These are phyloP conservation scores for Thecaphora thlaspeos DNA, from an alignment of 1,284 basidiomycete genomes.

Conservation along the genomic window DNA sequence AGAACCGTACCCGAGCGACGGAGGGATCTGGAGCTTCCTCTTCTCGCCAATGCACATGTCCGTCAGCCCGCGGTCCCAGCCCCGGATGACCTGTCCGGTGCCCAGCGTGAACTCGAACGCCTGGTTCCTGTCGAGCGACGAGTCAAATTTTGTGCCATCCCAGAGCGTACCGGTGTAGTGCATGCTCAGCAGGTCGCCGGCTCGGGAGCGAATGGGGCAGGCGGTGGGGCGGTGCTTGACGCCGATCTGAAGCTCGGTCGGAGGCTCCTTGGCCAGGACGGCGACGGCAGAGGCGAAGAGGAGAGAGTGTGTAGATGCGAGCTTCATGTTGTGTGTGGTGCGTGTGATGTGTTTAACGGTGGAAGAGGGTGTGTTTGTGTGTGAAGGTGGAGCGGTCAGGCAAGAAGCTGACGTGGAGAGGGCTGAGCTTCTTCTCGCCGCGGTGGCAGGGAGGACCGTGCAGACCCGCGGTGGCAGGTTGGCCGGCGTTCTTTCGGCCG, in stretches of 20 bases:
- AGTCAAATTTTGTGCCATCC: constrained; percentile 79
- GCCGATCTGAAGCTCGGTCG: constrained; percentile 47
- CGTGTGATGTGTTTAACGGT: too few species aligned
- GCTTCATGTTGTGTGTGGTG: constrained; percentile 36
- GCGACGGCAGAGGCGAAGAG: constrained; percentile 34
- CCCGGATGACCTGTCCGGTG: constrained; percentile 74
- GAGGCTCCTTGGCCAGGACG: constrained; percentile 50
- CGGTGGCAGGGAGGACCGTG: too few species aligned
- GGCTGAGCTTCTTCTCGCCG: too few species aligned
- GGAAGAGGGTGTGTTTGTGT: too few species aligned
- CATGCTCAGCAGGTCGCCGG: constrained; percentile 70
- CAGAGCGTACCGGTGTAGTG: constrained; percentile 70
- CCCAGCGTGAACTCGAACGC: constrained; percentile 66
- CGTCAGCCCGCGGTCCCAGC: constrained; percentile 61
- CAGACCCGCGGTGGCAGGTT: too few species aligned
- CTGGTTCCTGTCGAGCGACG: constrained; percentile 65
- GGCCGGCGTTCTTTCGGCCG: too few species aligned
- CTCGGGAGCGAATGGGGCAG: constrained; percentile 66
- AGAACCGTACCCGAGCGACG: constrained; percentile 63
- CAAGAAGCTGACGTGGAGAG: too few species aligned
- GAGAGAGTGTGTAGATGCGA: constrained; percentile 11
- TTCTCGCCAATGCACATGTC: constrained; percentile 88
- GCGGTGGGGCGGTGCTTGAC: constrained; percentile 62
- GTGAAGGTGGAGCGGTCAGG: too few species aligned
- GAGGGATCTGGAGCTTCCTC: constrained; percentile 67